These are phyloP conservation scores for Ocimum tenuiflorum DNA, from an alignment of 257 asterid species.

Conservation along the genomic window DNA sequence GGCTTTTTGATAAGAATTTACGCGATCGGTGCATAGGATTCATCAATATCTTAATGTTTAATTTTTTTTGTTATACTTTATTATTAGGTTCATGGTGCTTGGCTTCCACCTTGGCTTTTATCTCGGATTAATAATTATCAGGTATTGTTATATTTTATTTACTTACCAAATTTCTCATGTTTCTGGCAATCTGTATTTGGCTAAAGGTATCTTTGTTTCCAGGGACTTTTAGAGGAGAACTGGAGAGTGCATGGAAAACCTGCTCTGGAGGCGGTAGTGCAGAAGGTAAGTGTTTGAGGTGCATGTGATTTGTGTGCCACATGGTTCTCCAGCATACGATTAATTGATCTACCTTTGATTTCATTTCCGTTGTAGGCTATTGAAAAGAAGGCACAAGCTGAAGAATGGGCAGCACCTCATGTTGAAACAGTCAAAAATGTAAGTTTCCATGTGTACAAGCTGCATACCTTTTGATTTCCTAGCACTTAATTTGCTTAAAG, in stretches of 20 bases:
- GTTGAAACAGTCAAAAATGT: constrained; percentile 66
- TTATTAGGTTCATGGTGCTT: constrained; percentile 70
- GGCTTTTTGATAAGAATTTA: neutral
- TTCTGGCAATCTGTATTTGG: neutral
- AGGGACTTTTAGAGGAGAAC: constrained; percentile 61
- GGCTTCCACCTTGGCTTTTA: constrained; percentile 92
- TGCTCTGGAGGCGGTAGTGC: constrained; percentile 44
- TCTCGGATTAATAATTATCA: constrained; percentile 36
- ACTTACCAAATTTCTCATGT: neutral
- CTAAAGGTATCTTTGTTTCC: constrained; percentile 22
- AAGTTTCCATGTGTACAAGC: constrained; percentile 28
- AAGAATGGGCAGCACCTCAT: constrained; percentile 86
- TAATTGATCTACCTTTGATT: constrained; percentile 1
- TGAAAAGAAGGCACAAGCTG: constrained; percentile 74
- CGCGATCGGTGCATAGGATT: neutral
- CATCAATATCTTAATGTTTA: neutral
- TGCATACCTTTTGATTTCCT: constrained; percentile 8
- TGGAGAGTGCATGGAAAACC: constrained; percentile 83
- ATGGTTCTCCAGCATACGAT: constrained; percentile 14
- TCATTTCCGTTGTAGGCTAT: constrained; percentile 42
- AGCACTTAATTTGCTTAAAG: constrained; percentile 8
- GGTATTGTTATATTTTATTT: constrained; percentile 31
- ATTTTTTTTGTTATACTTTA: constrained; percentile 13
- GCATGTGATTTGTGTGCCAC: neutral
- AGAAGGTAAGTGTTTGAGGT: constrained; percentile 49